phyloP scores from a whole-genome alignment of 495 filamentous ascomycete species.

The Aspergillus egyptiacus region DNA sequence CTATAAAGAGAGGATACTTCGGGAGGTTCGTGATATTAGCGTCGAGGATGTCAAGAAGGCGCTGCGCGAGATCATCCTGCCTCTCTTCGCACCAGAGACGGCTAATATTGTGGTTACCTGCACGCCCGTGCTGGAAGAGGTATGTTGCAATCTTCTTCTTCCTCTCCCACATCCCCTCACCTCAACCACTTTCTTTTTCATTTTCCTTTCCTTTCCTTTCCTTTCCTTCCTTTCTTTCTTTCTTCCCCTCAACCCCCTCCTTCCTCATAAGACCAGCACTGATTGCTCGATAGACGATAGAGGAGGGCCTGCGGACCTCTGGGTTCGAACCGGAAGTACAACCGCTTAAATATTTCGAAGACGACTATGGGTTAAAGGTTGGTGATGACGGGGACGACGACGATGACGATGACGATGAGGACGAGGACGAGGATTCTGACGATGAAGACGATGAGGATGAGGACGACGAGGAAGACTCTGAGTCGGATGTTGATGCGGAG shows the following conservation, averaged over 20 bases:
- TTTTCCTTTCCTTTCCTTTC: too few species aligned
- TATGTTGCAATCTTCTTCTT: conserved; percentile 35
- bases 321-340: conserved; percentile 76
- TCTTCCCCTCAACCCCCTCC: too few species aligned
- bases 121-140: conserved; percentile 76
- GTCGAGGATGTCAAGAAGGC: conserved; percentile 71
- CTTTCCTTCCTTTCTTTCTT: too few species aligned
- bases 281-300: conserved; percentile 51
- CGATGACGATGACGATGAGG: conserved; percentile 58
- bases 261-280: too few species aligned
- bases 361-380: conserved; percentile 79
- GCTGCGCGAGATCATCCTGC: conserved; percentile 68
- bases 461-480: conserved; percentile 24
- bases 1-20: conserved; percentile 70
- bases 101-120: conserved; percentile 88
- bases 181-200: too few species aligned
- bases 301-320: conserved; percentile 60
- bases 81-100: conserved; percentile 67
- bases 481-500: conserved; percentile 19
- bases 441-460: conserved; percentile 39
- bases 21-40: conserved; percentile 66
- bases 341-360: conserved; percentile 73
- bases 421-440: conserved; percentile 34
- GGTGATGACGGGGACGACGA: conserved; percentile 64
- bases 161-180: too few species aligned